A percentile compares a stretch with the other conserved stretches of the same genome.
These are phyloP conservation scores for Debaryomyces maramus DNA, from an alignment of 805 yeast genomes.

Conservation along the genomic window DNA sequence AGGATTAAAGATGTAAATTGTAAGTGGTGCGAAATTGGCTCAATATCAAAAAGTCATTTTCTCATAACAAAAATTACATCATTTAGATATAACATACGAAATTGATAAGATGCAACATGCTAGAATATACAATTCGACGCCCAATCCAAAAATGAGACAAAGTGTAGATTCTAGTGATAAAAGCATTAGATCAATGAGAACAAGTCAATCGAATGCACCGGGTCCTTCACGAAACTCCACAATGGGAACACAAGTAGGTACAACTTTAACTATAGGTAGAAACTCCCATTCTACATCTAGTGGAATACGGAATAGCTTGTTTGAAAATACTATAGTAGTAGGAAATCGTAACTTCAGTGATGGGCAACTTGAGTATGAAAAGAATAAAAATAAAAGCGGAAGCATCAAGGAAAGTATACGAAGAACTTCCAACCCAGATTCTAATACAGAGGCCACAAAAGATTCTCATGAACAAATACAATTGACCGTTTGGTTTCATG, in stretches of 20 bases:
- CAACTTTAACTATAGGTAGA: slow-evolving; percentile 24
- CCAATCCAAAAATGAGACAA: slow-evolving; percentile 4
- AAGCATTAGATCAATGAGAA: neutral
- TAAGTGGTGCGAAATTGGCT: no score
- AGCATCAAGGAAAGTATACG: slow-evolving; percentile 5
- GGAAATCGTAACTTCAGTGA: neutral
- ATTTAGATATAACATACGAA: no score
- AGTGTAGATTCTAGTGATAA: neutral
- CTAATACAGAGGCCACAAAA: slow-evolving; percentile 4
- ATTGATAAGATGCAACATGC: slow-evolving; percentile 37
- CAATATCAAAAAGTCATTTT: no score
- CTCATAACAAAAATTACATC: no score
- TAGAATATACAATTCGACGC: slow-evolving; percentile 18
- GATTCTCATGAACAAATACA: slow-evolving; percentile 34
- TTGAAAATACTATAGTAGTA: neutral
- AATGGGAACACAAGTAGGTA: slow-evolving; percentile 20
- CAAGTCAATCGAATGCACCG: neutral
- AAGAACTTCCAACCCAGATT: slow-evolving; percentile 4
- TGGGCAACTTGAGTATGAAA: neutral
- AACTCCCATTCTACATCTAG: neutral
- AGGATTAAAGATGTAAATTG: neutral
- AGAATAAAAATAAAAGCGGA: slow-evolving; percentile 2
- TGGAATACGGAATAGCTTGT: neutral
- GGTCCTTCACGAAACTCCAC: slow-evolving; percentile 3
- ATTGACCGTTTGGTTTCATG: slow-evolving; percentile 66